Evolutionary conservation across 2,329 filamentous ascomycete genomes (phyloP).

Genomic region (Aspergillus transmontanensis): DNA sequence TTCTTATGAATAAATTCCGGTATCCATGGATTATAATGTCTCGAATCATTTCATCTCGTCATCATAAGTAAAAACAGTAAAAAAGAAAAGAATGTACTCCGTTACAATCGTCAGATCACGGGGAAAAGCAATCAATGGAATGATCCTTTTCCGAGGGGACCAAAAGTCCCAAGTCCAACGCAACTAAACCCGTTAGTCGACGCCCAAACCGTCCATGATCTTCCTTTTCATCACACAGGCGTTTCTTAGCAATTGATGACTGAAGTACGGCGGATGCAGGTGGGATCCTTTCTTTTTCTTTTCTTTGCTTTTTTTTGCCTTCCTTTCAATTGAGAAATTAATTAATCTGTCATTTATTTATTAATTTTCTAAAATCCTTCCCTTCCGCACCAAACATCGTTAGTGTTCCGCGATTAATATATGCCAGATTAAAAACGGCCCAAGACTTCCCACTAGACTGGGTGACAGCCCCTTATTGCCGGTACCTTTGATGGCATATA

Average conservation of each 20-base stretch:
- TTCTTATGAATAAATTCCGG: not conserved
- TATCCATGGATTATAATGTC: not conserved
- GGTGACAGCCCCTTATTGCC: slow-evolving; percentile 5
- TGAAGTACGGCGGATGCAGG: not conserved
- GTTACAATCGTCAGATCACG: not conserved
- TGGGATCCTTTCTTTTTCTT: not conserved
- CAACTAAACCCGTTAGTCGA: not conserved
- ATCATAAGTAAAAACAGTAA: too few species aligned
- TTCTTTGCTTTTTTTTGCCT: slow-evolving; percentile 1
- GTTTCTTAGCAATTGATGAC: slow-evolving; percentile 3
- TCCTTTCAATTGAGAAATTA: not conserved
- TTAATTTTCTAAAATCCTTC: not conserved
- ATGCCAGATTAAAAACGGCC: slow-evolving; percentile 10
- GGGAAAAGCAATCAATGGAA: not conserved
- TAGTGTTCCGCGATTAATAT: slow-evolving; percentile 2
- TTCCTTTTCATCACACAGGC: slow-evolving; percentile 6
- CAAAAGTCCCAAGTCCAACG: not conserved
- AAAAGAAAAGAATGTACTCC: not conserved
- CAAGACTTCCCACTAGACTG: not conserved
- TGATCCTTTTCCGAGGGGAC: slow-evolving; percentile 1
- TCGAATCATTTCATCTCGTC: not conserved
- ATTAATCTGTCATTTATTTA: not conserved
- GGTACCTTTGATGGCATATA: not conserved
- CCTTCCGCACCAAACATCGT: not conserved
- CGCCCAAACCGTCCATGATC: slow-evolving; percentile 11